Evolutionary conservation across 371 early-diverging fungal genomes (phyloP), one percentile per base, ranked within the genome.

Genomic region (Encephalitozoon intestinalis): DNA sequence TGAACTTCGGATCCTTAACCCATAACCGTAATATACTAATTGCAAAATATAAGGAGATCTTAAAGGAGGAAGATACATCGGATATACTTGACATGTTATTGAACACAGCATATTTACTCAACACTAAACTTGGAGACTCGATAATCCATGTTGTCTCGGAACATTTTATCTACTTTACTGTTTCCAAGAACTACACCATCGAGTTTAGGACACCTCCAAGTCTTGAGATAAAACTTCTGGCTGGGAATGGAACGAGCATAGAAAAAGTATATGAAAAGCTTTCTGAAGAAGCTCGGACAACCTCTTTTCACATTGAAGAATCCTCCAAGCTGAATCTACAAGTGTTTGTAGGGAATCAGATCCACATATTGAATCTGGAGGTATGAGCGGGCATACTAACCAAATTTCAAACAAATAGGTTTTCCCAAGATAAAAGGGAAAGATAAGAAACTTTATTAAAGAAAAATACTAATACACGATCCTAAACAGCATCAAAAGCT

Each of bases 11-110:
- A 26, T 26, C 65, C 34, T 25, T 64, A 5, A 50, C n/a, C 25
- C 41, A 23, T 12, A 70, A 70, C 21, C 64, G 71, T 23, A 34
- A 52, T 18, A 39, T 66, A 1, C 30, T 77, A 18, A 44, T 63
- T 26, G 23, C 64, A 25, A 67, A 28, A 26, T 67, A 63, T 30
- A 54, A 18, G 23, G 66, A 73, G 23, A 6, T 53, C 21, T 39
- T 31, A 12, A 51, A 51, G 2, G 15, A 18, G 2, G 31, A 44
- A 39, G 43, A 9, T 12, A 30, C 44, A 1, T 5, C 9, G n/a
- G 63, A 71, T 11, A 63, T 71, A n/a, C 37, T 63, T 18, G 25
- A 44, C 2, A 63, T 39, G 41, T n/a, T 71, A 4, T 40, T 71
- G 34, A 39, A 58, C 31, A 49, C 63, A 46, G 46, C 63, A 28